Base-by-base conservation (phyloP, 2,329 filamentous ascomycete genomes). In the Exophiala oligosperma region DNA sequence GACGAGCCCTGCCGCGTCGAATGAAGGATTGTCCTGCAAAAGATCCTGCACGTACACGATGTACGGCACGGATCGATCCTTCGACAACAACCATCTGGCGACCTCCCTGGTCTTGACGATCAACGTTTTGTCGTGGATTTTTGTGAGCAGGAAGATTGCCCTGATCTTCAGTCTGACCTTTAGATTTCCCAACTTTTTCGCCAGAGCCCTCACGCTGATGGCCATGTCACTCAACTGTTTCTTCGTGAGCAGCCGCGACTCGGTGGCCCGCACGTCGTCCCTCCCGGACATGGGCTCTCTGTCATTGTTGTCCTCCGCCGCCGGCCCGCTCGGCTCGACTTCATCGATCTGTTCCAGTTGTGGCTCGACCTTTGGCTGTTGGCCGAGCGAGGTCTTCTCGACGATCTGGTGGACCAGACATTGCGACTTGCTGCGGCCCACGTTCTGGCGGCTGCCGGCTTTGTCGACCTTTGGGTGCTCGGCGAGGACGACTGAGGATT, bases 201-300 rank as follows among this genome's bases (percentile, higher is more conserved):
- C 93, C 58, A 99, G 78, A 74, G 97, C 91, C 49, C 94, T 83
- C 57, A 97, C 94, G 26, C 93, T 92, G 85, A 93, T 92, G 0
- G 93, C 92, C 93, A 99, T 97, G 68, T 97, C 94, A 12, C 89
- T 92, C 43, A 99, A 81, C 74, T 99, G 91, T 72, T 90, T 92
- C 78, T 97, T 97, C 1, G 92, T 97, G 65, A 97, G 80, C 50
- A 97, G 83, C n/a, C 93, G 84, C 59, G 84, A 87, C 56, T 86
- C 79, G 17, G 80, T 77, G 26, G 80, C 76, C 8, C 74, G 71
- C 23, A 69, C 67, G 52, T 72, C 66, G 1, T 76, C 70, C 24
- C 29, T 56, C 26, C n/a, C 72, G 68, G 17, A 24, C 12, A 37
- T 29, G 14, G 17, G 17, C 23, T 54, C 32, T 12, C 44, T 51